Conservation (phyloP, 192 early-diverging fungal genomes). For the Spizellomyces punctatus region DNA sequence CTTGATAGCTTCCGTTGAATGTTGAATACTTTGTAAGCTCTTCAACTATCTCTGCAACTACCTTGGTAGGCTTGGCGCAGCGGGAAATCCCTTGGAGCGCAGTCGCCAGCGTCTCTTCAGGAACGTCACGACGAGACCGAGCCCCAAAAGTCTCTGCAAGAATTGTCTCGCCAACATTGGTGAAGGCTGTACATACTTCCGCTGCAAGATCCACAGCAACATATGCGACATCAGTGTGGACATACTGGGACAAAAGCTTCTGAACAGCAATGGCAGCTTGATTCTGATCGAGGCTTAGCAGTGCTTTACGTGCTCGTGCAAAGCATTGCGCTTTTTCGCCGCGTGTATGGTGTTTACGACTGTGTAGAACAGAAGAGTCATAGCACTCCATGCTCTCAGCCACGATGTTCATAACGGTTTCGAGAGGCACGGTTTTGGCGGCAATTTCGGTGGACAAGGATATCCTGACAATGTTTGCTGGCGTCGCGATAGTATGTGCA, state of each 20-base stretch:
- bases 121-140: not conserved
- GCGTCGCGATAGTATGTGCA: not conserved
- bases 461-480: not conserved
- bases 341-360: not conserved
- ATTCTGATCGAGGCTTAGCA: not conserved
- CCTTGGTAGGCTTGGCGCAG: not conserved
- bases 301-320: not conserved
- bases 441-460: not conserved
- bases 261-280: not conserved
- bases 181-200: not conserved
- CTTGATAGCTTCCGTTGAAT: slow-evolving; percentile 2
- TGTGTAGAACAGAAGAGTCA: slow-evolving; percentile 10
- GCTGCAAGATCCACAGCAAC: slow-evolving; percentile 12
- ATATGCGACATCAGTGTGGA: not conserved
- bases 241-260: not conserved
- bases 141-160: not conserved
- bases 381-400: slow-evolving; percentile 7
- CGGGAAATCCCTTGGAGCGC: not conserved
- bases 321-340: slow-evolving; percentile 14
- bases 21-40: not conserved
- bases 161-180: not conserved
- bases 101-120: not conserved
- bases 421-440: not conserved
- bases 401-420: slow-evolving; percentile 5
- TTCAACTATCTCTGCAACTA: not conserved